Base-by-base conservation (phyloP, 306 rosid species). In the Mucuna pruriens region DNA sequence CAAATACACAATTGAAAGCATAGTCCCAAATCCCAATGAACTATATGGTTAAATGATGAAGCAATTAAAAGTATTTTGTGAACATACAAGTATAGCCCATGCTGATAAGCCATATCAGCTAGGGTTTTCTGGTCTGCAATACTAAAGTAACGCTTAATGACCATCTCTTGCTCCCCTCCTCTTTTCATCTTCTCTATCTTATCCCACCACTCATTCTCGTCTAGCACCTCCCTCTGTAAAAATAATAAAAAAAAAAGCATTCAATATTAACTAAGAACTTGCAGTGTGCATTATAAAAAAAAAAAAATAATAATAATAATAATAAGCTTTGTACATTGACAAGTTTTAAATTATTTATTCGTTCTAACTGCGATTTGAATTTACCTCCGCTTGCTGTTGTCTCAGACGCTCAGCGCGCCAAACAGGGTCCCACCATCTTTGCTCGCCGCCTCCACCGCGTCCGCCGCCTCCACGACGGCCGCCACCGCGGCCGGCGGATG, bases 351-450 rank as follows among this genome's bases (percentile, higher is more conserved):
- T 42, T 16, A 33, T 40, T 39, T 25, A 45, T 7, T 29, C 26
- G 45, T 45, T 57, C 22, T 6, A 78, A 76, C 16, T 67, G 58
- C 29, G 48, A 45, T 17, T 49, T 36, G 64, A 65, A 34, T 65
- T 39, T 83, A 95, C 99, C 97, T 95, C 89, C 0, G 87, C 87
- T 31, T 89, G 91, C 5, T 88, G 85, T 79, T 95, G 93, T 49
- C 89, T 82, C 29, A 95, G 89, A 13, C 97, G 92, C 85, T 93
- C 97, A 0, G 99, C 99, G 26, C 99, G 94, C 99, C 97, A 95
- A 2, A 82, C 95, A 1, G 99, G 99, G 87, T 93, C 99, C 99
- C 97, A 93, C 99, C 99, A 95, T 25, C 97, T 89, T 69, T 95
- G 95, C 49, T 91, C 98, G 8, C 96, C 94, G 17, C 97, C 86